These are phyloP conservation scores for Dioscorea cayenensis DNA, from an alignment of 116 monocot species.

Conservation along the genomic window DNA sequence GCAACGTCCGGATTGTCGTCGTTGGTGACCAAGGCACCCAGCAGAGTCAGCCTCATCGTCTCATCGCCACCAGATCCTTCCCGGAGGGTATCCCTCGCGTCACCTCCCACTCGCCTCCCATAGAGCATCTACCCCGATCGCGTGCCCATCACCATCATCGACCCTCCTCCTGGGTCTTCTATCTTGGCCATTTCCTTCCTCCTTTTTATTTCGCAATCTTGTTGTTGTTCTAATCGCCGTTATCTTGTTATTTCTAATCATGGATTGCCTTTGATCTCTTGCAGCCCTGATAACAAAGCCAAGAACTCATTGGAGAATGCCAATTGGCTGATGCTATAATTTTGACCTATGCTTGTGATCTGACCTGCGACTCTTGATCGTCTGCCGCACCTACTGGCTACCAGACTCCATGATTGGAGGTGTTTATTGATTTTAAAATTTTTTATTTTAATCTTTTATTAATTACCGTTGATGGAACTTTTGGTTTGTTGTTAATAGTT, in stretches of 20 bases:
- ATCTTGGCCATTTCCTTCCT: not conserved
- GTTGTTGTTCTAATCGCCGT: not conserved
- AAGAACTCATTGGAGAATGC: slow-evolving; percentile 64
- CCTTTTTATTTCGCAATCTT: not conserved
- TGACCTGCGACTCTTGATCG: slow-evolving; percentile 82
- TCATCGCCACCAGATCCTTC: slow-evolving; percentile 73
- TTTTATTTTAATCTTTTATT: not conserved
- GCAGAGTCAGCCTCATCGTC: slow-evolving; percentile 87
- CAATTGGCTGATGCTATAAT: slow-evolving; percentile 77
- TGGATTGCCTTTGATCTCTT: not conserved
- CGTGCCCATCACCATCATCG: slow-evolving; percentile 92
- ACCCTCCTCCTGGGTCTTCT: slow-evolving; percentile 62
- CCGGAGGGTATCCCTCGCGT: slow-evolving; percentile 62
- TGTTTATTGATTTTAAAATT: slow-evolving; percentile 1
- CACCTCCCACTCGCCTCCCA: slow-evolving; percentile 82
- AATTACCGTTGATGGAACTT: not conserved
- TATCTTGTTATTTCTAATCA: no score
- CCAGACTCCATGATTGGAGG: slow-evolving; percentile 87
- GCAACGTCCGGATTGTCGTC: slow-evolving; percentile 73
- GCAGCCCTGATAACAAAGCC: slow-evolving; percentile 57
- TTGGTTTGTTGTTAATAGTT: not conserved
- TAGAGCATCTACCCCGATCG: slow-evolving; percentile 87
- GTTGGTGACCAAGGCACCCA: slow-evolving; percentile 70
- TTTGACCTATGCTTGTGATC: slow-evolving; percentile 89
- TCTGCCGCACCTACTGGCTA: slow-evolving; percentile 82